Evolutionary conservation across 805 yeast genomes (phyloP), one percentile per base, ranked within the genome.

Genomic region (Myxozyma udenii): DNA sequence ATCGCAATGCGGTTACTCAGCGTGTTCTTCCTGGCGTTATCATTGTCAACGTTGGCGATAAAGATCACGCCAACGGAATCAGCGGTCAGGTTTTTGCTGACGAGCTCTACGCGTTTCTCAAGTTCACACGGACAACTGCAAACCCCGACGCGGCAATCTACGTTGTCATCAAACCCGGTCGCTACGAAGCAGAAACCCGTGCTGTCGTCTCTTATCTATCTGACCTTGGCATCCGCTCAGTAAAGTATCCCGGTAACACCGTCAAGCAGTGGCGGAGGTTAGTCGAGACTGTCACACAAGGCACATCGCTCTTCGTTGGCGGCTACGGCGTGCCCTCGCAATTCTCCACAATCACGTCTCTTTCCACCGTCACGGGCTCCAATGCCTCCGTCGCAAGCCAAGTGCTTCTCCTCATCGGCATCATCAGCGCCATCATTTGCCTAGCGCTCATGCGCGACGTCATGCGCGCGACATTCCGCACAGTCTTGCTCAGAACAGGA

Each of bases 41-140:
- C 24, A 48, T 55, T 14, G 30, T 55, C n/a, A 54, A 52, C 33
- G 45, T 53, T 16, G 60, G 60, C 3, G 55, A 53, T 21, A 43
- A 40, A 14, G 60, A 55, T 24, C 21, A 28, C 12, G 33, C 32
- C 6, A 30, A 26, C 16, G 25, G 23, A 18, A 48, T 55, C 19
- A 28, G 39, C 6, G 36, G 41, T 7, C 32, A 38, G n/a, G 22
- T 4, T 2, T 55, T 46, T 25, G 48, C 55, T 2, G 57, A 55
- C 23, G 28, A 30, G 9, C 40, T 55, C 7, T 55, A 45, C 30
- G 42, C 45, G 26, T 43, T 55, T 21, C 30, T 55, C 28, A 26
- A 19, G 24, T 38, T 19, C 16, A 36, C 48, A 11, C 45, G 57
- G 5, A 23, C 37, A 12, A 25, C 28, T 1, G 57, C 57, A 5